Conservation (phyloP, 495 filamentous ascomycete species). For the Neurospora sublineolata region DNA sequence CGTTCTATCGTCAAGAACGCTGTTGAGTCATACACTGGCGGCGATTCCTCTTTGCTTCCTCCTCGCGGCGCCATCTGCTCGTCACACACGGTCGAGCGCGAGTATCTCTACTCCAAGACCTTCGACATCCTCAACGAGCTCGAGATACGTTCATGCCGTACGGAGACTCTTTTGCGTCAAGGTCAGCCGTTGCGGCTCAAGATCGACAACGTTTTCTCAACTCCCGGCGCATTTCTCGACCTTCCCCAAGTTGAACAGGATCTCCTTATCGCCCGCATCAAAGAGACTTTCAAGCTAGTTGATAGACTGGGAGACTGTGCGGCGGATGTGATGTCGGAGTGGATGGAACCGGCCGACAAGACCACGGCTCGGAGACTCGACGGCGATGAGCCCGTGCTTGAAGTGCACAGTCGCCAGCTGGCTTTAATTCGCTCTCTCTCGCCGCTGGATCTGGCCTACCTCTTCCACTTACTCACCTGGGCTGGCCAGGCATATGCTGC, state of each 20-base stretch:
- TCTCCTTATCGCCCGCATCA: slow-evolving; percentile 6
- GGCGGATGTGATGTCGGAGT: background rate
- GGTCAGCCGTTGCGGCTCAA: background rate
- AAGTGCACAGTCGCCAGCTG: slow-evolving; percentile 6
- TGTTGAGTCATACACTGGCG: background rate
- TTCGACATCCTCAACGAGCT: slow-evolving; percentile 17
- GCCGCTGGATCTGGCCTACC: slow-evolving; percentile 11
- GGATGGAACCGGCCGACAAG: background rate
- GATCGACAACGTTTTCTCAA: background rate
- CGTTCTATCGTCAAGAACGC: slow-evolving; percentile 25
- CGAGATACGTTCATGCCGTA: slow-evolving; percentile 10
- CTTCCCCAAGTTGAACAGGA: background rate
- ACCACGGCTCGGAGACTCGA: background rate
- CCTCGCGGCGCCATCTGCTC: slow-evolving; percentile 13
- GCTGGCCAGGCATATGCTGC: slow-evolving; percentile 4
- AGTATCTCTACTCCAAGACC: slow-evolving; percentile 4
- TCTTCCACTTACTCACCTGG: slow-evolving; percentile 8
- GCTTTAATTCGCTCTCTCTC: slow-evolving; percentile 10
- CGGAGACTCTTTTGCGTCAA: slow-evolving; percentile 9
- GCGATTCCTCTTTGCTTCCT: background rate
- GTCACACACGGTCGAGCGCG: slow-evolving; percentile 6
- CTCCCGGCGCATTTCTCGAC: background rate
- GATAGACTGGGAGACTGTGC: slow-evolving; percentile 14
- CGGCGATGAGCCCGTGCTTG: background rate
- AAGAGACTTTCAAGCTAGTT: background rate